Base-by-base conservation (phyloP, 2,329 filamentous ascomycete genomes). In the Didymosphaeria variabile region DNA sequence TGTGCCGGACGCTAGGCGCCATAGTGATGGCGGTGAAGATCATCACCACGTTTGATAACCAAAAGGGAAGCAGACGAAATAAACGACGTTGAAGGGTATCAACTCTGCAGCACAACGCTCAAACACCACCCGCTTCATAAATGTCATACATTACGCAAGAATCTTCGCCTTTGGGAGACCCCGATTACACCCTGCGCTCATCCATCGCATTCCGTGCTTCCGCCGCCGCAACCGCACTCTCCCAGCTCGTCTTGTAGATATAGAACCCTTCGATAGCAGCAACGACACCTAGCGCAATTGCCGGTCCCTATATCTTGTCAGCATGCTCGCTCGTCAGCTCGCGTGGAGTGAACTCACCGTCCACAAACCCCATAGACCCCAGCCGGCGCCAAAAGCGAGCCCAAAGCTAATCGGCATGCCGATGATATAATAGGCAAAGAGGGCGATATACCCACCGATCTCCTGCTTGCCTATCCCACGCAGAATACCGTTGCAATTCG, bases 381-480 rank as follows among this genome's bases (percentile, higher is more conserved):
- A 96, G 21, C 84, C 84, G 3, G 94, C 80, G 0, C 88, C 90
- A 76, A 98, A 97, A 0, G 89, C 91, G 0, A 91, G 87, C 5
- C 86, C 87, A 67, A 97, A 90, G 42, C 90, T 92, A 36, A 97
- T 87, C 0, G 95, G 94, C 78, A 98, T 84, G 0, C 92, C 94
- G 29, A 98, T 85, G 19, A 87, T 81, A 78, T 98, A 99, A 80
- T 97, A 97, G 23, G 90, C 90, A 53, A 93, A 87, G 2, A 98
- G 80, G 72, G 95, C 96, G 8, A 94, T 89, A 69, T 94, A 97
- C 0, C 94, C 94, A 13, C 94, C 94, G 59, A 98, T 89, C 65
- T 93, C 89, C 78, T 98, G 94, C 60, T 91, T 88, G 2, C 95
- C 95, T 17, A 98, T 86, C 13, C 94, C 94, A 45, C 95, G 87